Conservation (phyloP, 2,329 filamentous ascomycete species). For the Berkeleyomyces rouxiae region DNA sequence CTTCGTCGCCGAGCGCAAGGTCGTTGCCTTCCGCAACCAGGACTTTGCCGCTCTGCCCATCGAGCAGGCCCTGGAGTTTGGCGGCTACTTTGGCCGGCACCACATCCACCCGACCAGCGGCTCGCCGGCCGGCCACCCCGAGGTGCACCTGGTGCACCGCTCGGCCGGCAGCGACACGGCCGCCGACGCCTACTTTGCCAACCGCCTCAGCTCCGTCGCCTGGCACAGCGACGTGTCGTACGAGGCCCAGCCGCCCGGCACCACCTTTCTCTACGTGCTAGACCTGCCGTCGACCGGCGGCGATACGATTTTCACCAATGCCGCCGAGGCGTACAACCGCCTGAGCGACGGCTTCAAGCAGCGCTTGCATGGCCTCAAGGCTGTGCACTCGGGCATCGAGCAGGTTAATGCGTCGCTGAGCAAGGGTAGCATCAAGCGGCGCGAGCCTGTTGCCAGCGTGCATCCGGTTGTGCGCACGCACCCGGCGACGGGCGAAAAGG, state of each 20-base stretch:
- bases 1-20: constrained; percentile 59
- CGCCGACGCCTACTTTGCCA: constrained; percentile 42
- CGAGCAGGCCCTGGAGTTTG: constrained; percentile 49
- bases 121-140: constrained; percentile 53
- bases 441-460: constrained; percentile 56
- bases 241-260: constrained; percentile 75
- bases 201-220: constrained; percentile 56
- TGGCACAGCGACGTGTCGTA: constrained; percentile 88
- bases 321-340: constrained; percentile 64
- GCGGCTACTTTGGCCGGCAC: constrained; percentile 61
- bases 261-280: constrained; percentile 78
- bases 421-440: constrained; percentile 52
- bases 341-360: constrained; percentile 65
- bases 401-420: constrained; percentile 56
- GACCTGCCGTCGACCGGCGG: constrained; percentile 66
- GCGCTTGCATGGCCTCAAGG: constrained; percentile 63
- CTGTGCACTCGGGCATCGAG: constrained; percentile 67
- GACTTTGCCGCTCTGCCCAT: constrained; percentile 58
- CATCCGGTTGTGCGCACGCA: constrained; percentile 73
- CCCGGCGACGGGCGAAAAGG: constrained; percentile 69
- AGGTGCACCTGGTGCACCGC: constrained; percentile 65
- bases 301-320: constrained; percentile 70
- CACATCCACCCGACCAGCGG: constrained; percentile 72
- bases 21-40: constrained; percentile 62
- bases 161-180: constrained; percentile 34